Conservation (phyloP, 192 early-diverging fungal species). For the Coemansia sp. region DNA sequence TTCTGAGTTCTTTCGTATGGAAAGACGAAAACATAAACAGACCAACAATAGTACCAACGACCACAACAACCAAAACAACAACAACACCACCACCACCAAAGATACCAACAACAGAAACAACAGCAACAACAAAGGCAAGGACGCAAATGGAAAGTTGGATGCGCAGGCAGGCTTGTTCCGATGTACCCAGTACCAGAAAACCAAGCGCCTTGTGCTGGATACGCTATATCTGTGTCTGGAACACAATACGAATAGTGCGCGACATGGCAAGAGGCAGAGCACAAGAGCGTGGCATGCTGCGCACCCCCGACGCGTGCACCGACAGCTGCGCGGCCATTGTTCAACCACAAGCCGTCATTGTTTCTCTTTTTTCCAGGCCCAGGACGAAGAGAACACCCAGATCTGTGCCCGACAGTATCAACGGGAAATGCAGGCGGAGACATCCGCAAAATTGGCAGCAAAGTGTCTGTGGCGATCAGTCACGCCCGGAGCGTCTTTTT, state of each 20-base stretch:
- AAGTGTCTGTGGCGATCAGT: constrained; percentile 12
- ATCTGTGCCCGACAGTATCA: background rate
- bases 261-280: background rate
- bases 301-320: background rate
- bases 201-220: background rate
- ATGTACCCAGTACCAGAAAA: background rate
- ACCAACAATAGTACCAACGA: too few relatives aligned
- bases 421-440: background rate
- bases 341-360: background rate
- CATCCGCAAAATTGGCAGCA: background rate
- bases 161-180: constrained; percentile 8
- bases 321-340: background rate
- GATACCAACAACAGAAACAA: too few relatives aligned
- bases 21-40: background rate
- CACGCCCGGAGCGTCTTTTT: background rate
- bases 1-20: background rate
- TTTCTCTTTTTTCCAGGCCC: background rate
- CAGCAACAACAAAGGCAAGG: too few relatives aligned
- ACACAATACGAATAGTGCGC: background rate
- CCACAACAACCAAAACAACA: too few relatives aligned
- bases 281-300: background rate
- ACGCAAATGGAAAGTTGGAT: background rate
- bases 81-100: too few relatives aligned
- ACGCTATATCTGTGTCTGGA: background rate
- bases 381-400: constrained; percentile 4